These are phyloP conservation scores for Mucor lusitanicus DNA, from an alignment of 371 early-diverging fungal genomes.

Conservation along the genomic window DNA sequence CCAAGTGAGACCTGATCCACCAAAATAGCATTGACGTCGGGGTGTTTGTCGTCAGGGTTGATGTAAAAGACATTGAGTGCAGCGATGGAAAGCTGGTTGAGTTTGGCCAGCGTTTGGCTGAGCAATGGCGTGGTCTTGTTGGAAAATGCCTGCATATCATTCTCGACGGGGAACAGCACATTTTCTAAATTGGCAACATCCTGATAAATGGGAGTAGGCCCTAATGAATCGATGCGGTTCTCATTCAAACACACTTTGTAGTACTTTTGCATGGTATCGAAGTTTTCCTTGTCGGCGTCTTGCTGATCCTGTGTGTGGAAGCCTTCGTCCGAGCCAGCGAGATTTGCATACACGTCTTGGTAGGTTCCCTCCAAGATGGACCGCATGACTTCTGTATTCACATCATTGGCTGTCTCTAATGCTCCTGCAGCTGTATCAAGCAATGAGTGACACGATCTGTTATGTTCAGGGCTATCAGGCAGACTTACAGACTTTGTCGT, in stretches of 20 bases:
- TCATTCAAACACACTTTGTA: constrained; percentile 59
- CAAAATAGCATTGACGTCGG: constrained; percentile 34
- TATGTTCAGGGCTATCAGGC: neutral
- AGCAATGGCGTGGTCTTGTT: neutral
- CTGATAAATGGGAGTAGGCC: constrained; percentile 52
- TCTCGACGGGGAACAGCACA: constrained; percentile 7
- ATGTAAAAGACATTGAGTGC: constrained; percentile 36
- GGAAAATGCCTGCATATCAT: neutral
- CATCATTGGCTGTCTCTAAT: constrained; percentile 30
- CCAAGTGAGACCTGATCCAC: constrained; percentile 45
- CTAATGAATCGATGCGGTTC: constrained; percentile 34
- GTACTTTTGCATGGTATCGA: constrained; percentile 46
- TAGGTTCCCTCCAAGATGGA: constrained; percentile 20
- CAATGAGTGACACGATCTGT: neutral
- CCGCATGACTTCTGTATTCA: constrained; percentile 30
- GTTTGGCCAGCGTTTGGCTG: constrained; percentile 7
- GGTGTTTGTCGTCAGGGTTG: constrained; percentile 50
- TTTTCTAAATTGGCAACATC: constrained; percentile 25
- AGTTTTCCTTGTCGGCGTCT: constrained; percentile 38
- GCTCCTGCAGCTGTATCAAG: constrained; percentile 34
- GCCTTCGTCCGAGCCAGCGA: constrained; percentile 5
- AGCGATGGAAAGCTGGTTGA: constrained; percentile 11
- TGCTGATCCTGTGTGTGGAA: constrained; percentile 16
- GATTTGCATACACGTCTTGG: constrained; percentile 24
- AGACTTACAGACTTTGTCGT: constrained; percentile 38